A percentile compares a stretch with the other conserved stretches of the same genome.
phyloP scores from a whole-genome alignment of 257 asterid genomes.

The Plectranthus barbatus region DNA sequence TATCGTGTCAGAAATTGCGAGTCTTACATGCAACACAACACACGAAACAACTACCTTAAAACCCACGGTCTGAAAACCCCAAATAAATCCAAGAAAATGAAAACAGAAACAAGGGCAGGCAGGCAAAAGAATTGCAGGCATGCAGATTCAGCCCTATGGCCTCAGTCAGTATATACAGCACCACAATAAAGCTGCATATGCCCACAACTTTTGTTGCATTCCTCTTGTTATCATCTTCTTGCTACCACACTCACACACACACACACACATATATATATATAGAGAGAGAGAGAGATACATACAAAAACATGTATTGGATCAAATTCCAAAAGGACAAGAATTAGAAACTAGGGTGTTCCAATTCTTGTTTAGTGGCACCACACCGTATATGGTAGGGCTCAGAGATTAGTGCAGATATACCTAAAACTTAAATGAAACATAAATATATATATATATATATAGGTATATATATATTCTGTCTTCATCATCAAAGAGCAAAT shows the following conservation, averaged over 20 bases:
- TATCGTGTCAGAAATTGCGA: too few relatives aligned
- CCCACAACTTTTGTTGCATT: constrained; percentile 19
- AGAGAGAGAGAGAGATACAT: background rate
- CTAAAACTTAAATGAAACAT: background rate
- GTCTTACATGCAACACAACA: background rate
- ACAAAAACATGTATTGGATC: constrained; percentile 26
- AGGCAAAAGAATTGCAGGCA: constrained; percentile 13
- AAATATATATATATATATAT: too few relatives aligned
- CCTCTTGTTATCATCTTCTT: constrained; percentile 22
- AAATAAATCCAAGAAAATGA: background rate
- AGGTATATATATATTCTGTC: background rate
- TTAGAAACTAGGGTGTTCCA: constrained; percentile 3
- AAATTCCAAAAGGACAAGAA: constrained; percentile 24
- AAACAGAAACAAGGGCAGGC: background rate
- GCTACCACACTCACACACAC: constrained; percentile 7
- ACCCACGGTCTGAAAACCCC: background rate
- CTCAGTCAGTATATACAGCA: background rate
- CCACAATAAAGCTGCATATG: constrained; percentile 33
- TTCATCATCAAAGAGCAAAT: constrained; percentile 17
- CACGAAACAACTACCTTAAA: constrained; percentile 16
- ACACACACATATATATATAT: background rate
- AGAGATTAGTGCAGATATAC: constrained; percentile 13
- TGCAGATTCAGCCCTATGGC: constrained; percentile 8
- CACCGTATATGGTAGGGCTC: constrained; percentile 23
- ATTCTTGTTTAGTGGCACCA: constrained; percentile 7